phyloP scores from a whole-genome alignment of 345 rosid genomes.

The Hibiscus tridactylites region DNA sequence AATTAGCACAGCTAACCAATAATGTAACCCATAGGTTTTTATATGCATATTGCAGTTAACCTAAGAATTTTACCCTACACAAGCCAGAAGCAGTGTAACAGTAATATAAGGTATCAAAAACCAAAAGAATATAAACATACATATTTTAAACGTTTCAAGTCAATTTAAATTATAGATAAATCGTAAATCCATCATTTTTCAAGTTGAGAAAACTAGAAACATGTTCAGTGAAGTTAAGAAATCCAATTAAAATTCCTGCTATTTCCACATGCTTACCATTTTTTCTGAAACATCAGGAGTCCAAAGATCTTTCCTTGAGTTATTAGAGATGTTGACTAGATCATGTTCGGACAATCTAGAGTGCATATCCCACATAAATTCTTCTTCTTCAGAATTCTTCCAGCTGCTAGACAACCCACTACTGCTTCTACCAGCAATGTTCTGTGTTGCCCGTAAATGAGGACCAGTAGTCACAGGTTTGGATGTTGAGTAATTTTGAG shows the following conservation, averaged over 20 bases:
- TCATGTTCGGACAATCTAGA: slow-evolving; percentile 12
- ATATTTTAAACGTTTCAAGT: neutral
- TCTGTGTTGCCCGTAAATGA: slow-evolving; percentile 27
- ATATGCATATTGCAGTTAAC: too few relatives aligned
- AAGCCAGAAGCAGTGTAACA: neutral
- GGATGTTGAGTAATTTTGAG: slow-evolving; percentile 35
- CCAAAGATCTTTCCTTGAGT: slow-evolving; percentile 34
- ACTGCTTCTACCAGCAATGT: slow-evolving; percentile 31
- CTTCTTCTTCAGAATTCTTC: slow-evolving; percentile 96
- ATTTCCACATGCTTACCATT: slow-evolving; percentile 43
- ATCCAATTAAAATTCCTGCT: neutral
- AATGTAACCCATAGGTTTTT: too few relatives aligned
- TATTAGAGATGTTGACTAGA: slow-evolving; percentile 21
- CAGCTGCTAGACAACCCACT: slow-evolving; percentile 56
- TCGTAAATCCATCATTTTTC: neutral
- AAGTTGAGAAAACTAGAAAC: neutral
- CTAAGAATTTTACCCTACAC: too few relatives aligned
- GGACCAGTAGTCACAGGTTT: slow-evolving; percentile 39
- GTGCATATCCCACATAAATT: slow-evolving; percentile 92
- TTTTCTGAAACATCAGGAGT: slow-evolving; percentile 52
- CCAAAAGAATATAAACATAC: neutral
- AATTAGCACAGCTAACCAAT: neutral
- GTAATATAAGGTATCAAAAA: neutral
- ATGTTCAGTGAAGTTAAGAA: neutral
- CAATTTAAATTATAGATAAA: neutral